Percentiles rank a stretch among this genome's conserved stretches.
These are phyloP conservation scores for Stephania yunnanensis DNA, from an alignment of 164 flowering plant genomes.

Conservation along the genomic window DNA sequence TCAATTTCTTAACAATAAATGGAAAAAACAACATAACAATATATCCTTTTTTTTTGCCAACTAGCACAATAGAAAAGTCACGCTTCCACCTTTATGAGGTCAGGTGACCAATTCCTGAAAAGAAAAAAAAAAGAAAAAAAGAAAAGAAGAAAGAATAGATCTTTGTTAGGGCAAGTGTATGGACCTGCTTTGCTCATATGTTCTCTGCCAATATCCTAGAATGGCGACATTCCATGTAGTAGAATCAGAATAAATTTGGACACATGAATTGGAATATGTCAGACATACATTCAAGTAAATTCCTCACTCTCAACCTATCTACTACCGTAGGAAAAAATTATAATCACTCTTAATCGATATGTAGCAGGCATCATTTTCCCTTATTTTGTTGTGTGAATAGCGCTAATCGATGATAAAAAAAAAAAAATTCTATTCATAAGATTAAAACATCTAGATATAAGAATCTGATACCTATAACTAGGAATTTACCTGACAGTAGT, in stretches of 20 bases:
- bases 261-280: background rate
- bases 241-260: background rate
- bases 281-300: background rate
- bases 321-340: background rate
- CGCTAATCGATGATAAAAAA: background rate
- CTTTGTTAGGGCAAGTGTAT: background rate
- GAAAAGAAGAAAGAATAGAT: background rate
- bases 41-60: no score
- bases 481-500: background rate
- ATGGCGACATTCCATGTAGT: background rate
- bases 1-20: no score
- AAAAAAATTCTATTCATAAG: background rate
- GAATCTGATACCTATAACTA: background rate
- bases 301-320: background rate
- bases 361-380: no score
- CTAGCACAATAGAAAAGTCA: no score
- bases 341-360: background rate
- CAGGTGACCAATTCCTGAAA: no score
- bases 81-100: no score
- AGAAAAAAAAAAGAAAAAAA: no score
- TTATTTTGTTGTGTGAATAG: background rate
- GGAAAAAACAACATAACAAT: no score
- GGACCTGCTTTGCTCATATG: slow-evolving; percentile 2
- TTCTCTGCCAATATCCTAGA: background rate
- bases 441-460: no score